Evolutionary conservation across 495 filamentous ascomycete genomes (phyloP).

Genomic region (Achaetomiella virescens): DNA sequence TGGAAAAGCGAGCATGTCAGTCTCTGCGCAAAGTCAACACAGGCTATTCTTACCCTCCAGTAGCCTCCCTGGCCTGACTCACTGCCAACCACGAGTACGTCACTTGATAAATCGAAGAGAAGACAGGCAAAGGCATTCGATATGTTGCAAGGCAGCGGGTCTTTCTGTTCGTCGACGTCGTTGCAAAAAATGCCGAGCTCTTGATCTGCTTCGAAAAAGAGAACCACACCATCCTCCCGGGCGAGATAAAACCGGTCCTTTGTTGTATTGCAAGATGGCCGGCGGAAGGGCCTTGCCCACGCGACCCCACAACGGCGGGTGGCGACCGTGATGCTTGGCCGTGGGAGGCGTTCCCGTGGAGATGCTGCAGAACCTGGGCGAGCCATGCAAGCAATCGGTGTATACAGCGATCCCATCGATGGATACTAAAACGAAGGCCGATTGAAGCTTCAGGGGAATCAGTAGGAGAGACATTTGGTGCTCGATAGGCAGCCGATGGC

Average conservation of each 20-base stretch:
- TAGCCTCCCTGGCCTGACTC: slow-evolving; percentile 73
- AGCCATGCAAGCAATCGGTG: slow-evolving; percentile 49
- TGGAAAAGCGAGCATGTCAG: slow-evolving; percentile 21
- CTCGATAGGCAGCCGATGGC: slow-evolving; percentile 50
- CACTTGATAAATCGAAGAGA: slow-evolving; percentile 46
- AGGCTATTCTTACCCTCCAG: slow-evolving; percentile 52
- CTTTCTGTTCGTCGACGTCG: slow-evolving; percentile 40
- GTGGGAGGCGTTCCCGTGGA: slow-evolving; percentile 30
- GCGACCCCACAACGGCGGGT: slow-evolving; percentile 47
- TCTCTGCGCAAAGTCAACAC: neutral
- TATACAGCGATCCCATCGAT: slow-evolving; percentile 54
- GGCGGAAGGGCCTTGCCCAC: slow-evolving; percentile 69
- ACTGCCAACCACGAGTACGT: slow-evolving; percentile 76
- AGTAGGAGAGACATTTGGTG: slow-evolving; percentile 60
- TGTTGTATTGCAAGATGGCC: slow-evolving; percentile 48
- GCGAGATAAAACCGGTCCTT: slow-evolving; percentile 72
- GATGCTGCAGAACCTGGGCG: slow-evolving; percentile 37
- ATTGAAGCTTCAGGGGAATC: slow-evolving; percentile 59
- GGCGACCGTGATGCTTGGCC: slow-evolving; percentile 33
- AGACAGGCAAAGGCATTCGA: slow-evolving; percentile 58
- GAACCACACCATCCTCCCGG: slow-evolving; percentile 71
- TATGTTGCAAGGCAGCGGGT: slow-evolving; percentile 55
- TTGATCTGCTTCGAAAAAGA: slow-evolving; percentile 58
- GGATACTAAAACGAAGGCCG: slow-evolving; percentile 60
- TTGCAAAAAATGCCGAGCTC: slow-evolving; percentile 42